Percentiles rank a stretch among this genome's conserved stretches.
These are phyloP conservation scores for Naganishia sp. DNA, from an alignment of 1,284 basidiomycete genomes.

Conservation along the genomic window DNA sequence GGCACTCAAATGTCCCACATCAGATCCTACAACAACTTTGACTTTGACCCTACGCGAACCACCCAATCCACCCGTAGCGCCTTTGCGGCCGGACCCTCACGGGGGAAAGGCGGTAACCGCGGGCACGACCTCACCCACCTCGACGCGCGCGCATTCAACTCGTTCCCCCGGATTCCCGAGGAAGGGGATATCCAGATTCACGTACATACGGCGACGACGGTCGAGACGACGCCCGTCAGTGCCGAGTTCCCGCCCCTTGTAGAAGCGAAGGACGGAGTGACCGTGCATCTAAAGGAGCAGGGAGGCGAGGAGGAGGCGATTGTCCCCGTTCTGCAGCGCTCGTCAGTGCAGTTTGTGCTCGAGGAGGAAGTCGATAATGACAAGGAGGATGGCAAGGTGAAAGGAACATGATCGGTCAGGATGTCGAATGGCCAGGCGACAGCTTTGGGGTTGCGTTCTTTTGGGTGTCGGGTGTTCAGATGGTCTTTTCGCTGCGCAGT, in stretches of 20 bases:
- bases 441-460: neutral
- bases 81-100: constrained; percentile 14
- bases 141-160: constrained; percentile 19
- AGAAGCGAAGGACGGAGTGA: neutral
- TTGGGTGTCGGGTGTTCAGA: neutral
- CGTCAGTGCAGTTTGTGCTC: constrained; percentile 3
- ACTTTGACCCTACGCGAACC: constrained; percentile 12
- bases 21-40: constrained; percentile 26
- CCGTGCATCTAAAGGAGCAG: constrained; percentile 1
- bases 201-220: constrained; percentile 22
- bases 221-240: constrained; percentile 8
- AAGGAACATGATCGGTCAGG: neutral
- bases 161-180: constrained; percentile 10
- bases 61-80: neutral
- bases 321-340: neutral
- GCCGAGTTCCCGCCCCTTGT: neutral
- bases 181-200: constrained; percentile 6
- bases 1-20: constrained; percentile 24
- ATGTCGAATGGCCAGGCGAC: neutral
- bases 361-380: constrained; percentile 8
- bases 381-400: constrained; percentile 13
- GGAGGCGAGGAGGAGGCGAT: neutral
- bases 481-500: neutral
- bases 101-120: constrained; percentile 6
- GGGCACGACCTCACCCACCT: constrained; percentile 24